Evolutionary conservation across 352 stramenopile genomes (phyloP).

Genomic region (Phytophthora sp.): DNA sequence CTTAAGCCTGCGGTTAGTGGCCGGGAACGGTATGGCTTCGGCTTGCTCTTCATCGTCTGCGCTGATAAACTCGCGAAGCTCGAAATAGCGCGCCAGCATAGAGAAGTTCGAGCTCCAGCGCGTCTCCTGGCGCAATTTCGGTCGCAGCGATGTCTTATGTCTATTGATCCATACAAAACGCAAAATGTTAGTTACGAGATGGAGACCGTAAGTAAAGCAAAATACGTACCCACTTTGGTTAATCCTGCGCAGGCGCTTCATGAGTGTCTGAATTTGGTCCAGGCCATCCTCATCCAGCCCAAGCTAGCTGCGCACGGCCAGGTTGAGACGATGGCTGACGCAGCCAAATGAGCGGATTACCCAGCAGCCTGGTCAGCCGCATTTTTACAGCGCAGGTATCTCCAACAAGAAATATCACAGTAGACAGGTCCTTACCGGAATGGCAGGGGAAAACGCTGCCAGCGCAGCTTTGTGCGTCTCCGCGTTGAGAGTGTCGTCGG

Average conservation of each 20-base stretch:
- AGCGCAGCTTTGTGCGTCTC: not conserved
- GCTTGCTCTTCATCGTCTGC: conserved; percentile 4
- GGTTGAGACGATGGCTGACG: conserved; percentile 7
- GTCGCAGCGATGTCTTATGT: too few species aligned
- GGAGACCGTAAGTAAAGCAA: too few species aligned
- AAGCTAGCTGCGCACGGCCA: not conserved
- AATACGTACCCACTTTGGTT: not conserved
- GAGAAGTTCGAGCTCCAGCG: conserved; percentile 8
- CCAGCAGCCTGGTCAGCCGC: not conserved
- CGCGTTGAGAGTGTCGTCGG: not conserved
- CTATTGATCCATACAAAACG: too few species aligned
- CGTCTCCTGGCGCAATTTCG: too few species aligned
- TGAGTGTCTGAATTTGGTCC: conserved; percentile 10
- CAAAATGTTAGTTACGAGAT: too few species aligned
- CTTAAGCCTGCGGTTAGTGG: too few species aligned
- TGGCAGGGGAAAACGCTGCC: not conserved
- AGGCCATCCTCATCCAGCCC: conserved; percentile 1
- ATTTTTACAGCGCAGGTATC: conserved; percentile 13
- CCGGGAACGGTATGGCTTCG: not conserved
- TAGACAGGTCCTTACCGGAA: conserved; percentile 2
- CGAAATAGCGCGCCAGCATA: conserved; percentile 7
- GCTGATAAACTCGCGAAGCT: conserved; percentile 16
- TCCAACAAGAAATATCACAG: conserved; percentile 13
- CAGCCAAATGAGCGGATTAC: conserved; percentile 1
- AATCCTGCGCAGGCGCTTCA: not conserved